These are phyloP conservation scores for Garcia nutans DNA, from an alignment of 345 rosid species.

Conservation along the genomic window DNA sequence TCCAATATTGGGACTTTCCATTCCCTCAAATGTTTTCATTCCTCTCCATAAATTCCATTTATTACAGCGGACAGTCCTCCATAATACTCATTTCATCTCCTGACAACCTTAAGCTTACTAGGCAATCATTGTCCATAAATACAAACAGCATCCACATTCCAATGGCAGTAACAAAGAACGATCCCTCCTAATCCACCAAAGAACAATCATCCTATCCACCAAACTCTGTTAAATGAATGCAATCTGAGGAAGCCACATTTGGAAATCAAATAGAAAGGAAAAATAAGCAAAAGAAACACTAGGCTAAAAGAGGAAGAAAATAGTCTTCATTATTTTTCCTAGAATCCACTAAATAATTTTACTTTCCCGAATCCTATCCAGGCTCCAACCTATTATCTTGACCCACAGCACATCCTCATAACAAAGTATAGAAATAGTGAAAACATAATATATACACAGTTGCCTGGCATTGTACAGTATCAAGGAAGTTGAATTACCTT, in stretches of 20 bases:
- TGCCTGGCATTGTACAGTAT: neutral
- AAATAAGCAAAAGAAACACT: neutral
- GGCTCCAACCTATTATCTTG: neutral
- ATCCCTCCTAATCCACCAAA: neutral
- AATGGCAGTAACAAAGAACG: neutral
- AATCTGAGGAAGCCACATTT: neutral
- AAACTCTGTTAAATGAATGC: neutral
- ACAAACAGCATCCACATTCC: neutral
- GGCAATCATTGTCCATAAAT: neutral
- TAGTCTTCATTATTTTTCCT: neutral
- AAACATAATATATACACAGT: neutral
- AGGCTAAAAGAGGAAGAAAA: neutral
- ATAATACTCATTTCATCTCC: neutral
- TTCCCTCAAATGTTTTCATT: no score
- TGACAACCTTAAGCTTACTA: neutral
- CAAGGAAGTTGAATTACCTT: conserved; percentile 48
- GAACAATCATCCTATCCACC: neutral
- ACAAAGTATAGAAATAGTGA: neutral
- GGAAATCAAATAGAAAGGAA: neutral
- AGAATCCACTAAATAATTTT: neutral
- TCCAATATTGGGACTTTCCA: neutral
- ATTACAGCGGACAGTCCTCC: neutral
- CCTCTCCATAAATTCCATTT: neutral
- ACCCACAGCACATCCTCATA: neutral
- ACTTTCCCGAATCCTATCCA: neutral